Evolutionary conservation across 148 eudicot genomes (phyloP).

Genomic region (Chenopodium formosanum): DNA sequence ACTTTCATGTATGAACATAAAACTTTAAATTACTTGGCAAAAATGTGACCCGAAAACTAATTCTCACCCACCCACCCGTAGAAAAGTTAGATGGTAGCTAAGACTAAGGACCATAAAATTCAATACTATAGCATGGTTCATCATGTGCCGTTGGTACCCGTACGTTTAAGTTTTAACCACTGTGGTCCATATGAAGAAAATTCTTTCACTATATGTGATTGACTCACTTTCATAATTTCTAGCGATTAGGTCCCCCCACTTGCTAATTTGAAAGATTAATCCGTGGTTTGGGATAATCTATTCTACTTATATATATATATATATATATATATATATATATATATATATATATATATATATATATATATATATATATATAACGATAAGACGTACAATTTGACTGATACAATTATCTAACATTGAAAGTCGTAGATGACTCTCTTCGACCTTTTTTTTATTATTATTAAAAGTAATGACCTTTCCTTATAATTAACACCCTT

Average conservation of each 20-base stretch:
- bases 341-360: no score
- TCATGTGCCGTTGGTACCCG: background rate
- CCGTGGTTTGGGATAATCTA: no score
- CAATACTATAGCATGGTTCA: conserved; percentile 22
- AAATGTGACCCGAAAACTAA: background rate
- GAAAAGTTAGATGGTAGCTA: conserved; percentile 1
- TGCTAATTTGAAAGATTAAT: background rate
- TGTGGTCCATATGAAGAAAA: conserved; percentile 14
- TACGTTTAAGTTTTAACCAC: background rate
- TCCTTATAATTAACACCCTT: no score
- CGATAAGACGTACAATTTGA: no score
- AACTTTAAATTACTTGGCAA: background rate
- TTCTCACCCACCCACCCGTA: conserved; percentile 8
- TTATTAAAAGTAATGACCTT: no score
- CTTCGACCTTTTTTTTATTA: no score
- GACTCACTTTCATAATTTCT: background rate
- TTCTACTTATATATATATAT: no score
- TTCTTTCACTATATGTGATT: background rate
- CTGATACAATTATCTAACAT: no score
- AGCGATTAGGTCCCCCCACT: conserved; percentile 11
- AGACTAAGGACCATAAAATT: conserved; percentile 24
- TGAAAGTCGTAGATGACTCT: no score
- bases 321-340: no score
- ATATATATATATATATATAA: no score
- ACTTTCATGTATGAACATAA: background rate